These are phyloP conservation scores for Umbelopsis sp. DNA, from an alignment of 371 early-diverging fungal genomes.

Conservation along the genomic window DNA sequence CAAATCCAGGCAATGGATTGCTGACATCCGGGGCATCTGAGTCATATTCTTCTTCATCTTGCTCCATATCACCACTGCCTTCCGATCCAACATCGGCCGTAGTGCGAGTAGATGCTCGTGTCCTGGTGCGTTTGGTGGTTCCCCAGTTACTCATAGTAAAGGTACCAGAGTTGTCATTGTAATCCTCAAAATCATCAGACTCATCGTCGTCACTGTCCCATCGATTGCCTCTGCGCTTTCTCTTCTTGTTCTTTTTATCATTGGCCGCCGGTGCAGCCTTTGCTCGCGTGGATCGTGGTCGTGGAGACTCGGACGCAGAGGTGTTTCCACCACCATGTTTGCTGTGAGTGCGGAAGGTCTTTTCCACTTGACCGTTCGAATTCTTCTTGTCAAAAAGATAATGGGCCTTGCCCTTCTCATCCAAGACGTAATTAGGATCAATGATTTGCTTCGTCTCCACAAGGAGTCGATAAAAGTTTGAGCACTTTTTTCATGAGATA, in stretches of 20 bases:
- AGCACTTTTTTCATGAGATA: conserved; percentile 62
- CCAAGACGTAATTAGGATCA: conserved; percentile 88
- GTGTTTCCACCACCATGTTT: conserved; percentile 33
- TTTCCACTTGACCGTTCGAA: conserved; percentile 71
- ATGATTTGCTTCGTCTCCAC: conserved; percentile 81
- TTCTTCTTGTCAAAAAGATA: conserved; percentile 84
- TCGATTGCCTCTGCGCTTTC: conserved; percentile 32
- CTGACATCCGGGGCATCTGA: conserved; percentile 34
- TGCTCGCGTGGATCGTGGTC: conserved; percentile 24
- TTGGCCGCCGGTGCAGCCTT: conserved; percentile 30
- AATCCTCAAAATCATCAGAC: conserved; percentile 51
- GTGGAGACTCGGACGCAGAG: conserved; percentile 23
- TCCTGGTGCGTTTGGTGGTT: conserved; percentile 11
- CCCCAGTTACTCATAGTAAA: conserved; percentile 47
- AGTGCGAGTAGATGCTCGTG: not conserved
- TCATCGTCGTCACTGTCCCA: conserved; percentile 50
- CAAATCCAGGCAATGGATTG: conserved; percentile 85
- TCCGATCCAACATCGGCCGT: conserved; percentile 23
- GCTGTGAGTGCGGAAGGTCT: conserved; percentile 74
- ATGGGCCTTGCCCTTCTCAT: conserved; percentile 84
- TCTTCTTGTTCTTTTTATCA: conserved; percentile 23
- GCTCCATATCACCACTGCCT: conserved; percentile 17
- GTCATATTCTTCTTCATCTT: conserved; percentile 32
- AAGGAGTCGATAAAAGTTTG: conserved; percentile 88
- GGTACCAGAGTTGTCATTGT: conserved; percentile 60